Conservation (phyloP, 2,329 filamentous ascomycete species). For the Cyclaneusma minus region DNA sequence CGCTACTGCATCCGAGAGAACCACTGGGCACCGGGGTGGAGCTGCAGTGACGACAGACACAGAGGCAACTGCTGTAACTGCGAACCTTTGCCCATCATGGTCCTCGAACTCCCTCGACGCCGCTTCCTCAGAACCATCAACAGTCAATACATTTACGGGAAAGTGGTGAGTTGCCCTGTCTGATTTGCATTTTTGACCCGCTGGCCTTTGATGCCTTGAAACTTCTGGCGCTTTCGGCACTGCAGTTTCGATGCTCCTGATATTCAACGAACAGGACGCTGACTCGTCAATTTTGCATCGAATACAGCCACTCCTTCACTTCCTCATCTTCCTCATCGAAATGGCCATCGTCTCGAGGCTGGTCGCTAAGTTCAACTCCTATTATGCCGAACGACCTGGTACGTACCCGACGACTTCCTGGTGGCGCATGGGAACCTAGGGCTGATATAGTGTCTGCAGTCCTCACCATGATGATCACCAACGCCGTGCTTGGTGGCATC, state of each 20-base stretch:
- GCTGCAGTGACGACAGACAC: too few relatives aligned
- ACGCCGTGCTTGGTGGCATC: constrained; percentile 86
- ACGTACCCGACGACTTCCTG: constrained; percentile 19
- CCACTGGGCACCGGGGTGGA: too few relatives aligned
- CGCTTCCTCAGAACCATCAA: constrained; percentile 51
- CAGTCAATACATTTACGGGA: constrained; percentile 57
- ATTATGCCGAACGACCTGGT: constrained; percentile 84
- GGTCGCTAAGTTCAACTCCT: constrained; percentile 77
- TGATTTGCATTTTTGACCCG: constrained; percentile 2
- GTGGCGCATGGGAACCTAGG: background rate
- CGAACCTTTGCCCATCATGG: constrained; percentile 33
- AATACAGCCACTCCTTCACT: constrained; percentile 69
- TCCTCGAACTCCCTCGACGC: constrained; percentile 41
- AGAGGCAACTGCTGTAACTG: too few relatives aligned
- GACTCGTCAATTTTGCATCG: constrained; percentile 11
- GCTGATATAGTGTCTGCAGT: constrained; percentile 31
- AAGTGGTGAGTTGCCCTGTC: constrained; percentile 46
- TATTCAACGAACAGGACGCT: constrained; percentile 6
- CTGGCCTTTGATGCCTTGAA: constrained; percentile 3
- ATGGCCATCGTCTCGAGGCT: constrained; percentile 75
- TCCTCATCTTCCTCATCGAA: constrained; percentile 72
- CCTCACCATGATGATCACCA: constrained; percentile 97
- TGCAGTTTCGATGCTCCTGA: constrained; percentile 2
- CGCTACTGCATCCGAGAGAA: too few relatives aligned
- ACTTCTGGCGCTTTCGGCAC: constrained; percentile 1